Conservation (phyloP, 805 yeast genomes). For the Tetrapisispora namnaoensis region DNA sequence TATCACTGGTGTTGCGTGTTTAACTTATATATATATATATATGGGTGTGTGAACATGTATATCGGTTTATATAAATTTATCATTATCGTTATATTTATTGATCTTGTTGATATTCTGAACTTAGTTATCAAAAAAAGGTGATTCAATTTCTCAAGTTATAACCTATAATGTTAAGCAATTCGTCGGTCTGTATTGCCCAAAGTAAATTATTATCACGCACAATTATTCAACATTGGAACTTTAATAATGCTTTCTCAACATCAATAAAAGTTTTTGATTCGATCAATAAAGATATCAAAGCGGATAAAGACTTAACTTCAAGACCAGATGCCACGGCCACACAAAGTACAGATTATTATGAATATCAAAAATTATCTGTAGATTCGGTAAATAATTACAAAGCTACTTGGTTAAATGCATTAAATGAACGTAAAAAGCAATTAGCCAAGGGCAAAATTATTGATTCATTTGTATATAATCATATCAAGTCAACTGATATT, state of each 20-base stretch:
- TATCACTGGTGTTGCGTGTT: too few relatives aligned
- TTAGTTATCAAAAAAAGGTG: too few relatives aligned
- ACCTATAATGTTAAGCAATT: not conserved
- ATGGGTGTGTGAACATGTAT: too few relatives aligned
- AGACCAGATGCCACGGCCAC: constrained; percentile 68
- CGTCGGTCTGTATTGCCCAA: not conserved
- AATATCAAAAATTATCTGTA: constrained; percentile 35
- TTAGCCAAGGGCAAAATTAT: constrained; percentile 61
- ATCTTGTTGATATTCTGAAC: too few relatives aligned
- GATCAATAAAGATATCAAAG: not conserved
- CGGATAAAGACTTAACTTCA: constrained; percentile 11
- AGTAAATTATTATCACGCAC: not conserved
- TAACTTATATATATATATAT: too few relatives aligned
- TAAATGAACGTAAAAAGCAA: constrained; percentile 62
- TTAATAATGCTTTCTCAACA: not conserved
- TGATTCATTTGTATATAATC: constrained; percentile 61
- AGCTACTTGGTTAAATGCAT: constrained; percentile 83
- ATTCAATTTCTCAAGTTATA: too few relatives aligned
- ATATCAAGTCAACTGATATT: constrained; percentile 61
- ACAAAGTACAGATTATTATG: constrained; percentile 49
- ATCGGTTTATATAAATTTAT: too few relatives aligned
- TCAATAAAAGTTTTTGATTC: not conserved
- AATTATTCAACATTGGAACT: not conserved
- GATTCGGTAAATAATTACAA: constrained; percentile 25
- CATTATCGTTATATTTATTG: too few relatives aligned